These are phyloP conservation scores for Lepiota brunneoincarnata DNA, from an alignment of 768 basidiomycete species.

Conservation along the genomic window DNA sequence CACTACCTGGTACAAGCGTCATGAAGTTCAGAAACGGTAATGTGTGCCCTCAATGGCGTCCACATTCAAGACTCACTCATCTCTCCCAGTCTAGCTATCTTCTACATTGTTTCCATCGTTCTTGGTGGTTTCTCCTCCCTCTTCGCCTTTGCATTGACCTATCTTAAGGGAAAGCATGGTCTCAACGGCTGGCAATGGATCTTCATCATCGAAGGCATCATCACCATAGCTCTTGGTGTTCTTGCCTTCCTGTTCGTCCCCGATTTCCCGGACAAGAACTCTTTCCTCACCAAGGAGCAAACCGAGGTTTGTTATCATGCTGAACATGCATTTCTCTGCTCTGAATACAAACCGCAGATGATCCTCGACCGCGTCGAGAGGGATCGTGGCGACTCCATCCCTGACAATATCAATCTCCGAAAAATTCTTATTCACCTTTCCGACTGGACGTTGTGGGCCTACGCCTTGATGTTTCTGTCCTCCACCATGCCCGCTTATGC, in stretches of 20 bases:
- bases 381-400: slow-evolving; percentile 36
- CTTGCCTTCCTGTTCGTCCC: slow-evolving; percentile 29
- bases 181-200: slow-evolving; percentile 38
- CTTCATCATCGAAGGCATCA: slow-evolving; percentile 30
- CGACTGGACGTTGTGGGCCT: slow-evolving; percentile 36
- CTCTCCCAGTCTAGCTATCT: slow-evolving; percentile 23
- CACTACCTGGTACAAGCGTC: slow-evolving; percentile 39
- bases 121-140: slow-evolving; percentile 27
- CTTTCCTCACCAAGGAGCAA: slow-evolving; percentile 32
- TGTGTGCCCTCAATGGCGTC: slow-evolving; percentile 1
- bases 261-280: slow-evolving; percentile 33
- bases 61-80: neutral
- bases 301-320: slow-evolving; percentile 24
- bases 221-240: slow-evolving; percentile 28
- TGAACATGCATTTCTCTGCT: neutral
- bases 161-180: slow-evolving; percentile 23
- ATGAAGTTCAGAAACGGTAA: slow-evolving; percentile 39
- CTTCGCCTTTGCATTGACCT: slow-evolving; percentile 27
- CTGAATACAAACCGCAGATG: slow-evolving; percentile 16
- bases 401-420: slow-evolving; percentile 27
- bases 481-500: slow-evolving; percentile 36
- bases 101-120: slow-evolving; percentile 30
- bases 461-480: slow-evolving; percentile 36
- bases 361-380: slow-evolving; percentile 31
- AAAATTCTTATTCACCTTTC: slow-evolving; percentile 33